Base-by-base conservation (phyloP, 1,139 yeast species). In the Taphrina sp. region DNA sequence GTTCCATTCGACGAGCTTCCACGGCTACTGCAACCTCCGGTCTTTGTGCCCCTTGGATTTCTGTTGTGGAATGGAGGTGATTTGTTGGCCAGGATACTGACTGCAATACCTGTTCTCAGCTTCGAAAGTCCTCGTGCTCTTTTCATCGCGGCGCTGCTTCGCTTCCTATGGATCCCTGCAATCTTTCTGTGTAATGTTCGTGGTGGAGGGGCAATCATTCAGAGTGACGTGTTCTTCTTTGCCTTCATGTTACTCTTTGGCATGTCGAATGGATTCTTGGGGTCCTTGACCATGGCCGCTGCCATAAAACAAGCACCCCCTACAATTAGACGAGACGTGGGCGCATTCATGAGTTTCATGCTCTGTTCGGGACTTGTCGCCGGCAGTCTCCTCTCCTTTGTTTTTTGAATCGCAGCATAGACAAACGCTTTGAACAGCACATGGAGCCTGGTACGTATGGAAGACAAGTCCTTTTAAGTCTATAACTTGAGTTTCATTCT, bases 61-160 rank as follows among this genome's bases (percentile, higher is more conserved):
- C 73, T 92, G 33, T 68, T 82, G 5, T 92, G 98, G 98, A 92
- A 92, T 68, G 60, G 80, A 17, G 98, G 98, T 10, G 98, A 92
- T 66, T 74, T 92, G 22, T 65, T 74, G 2, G 97, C 96, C 1
- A 74, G 98, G 37, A 68, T 88, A 5, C 61, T 80, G 2, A 73
- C 74, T 44, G 14, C 59, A 58, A 24, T 52, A 49, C 17, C 42
- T 47, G n/a, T 51, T 64, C 39, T 57, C 60, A 42, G 56, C 36
- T 22, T 69, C 61, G 53, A 61, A 62, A 16, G 51, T 60, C 56
- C 62, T 57, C 26, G 61, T 62, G 17, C 33, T 20, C 59, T 67
- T 29, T 71, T 85, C 23, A 41, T 68, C 3, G 82, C 81, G 62
- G 74, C 95, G 0, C 37, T 81, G 2, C 66, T 72, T 0, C 74